phyloP scores from a whole-genome alignment of 2,329 filamentous ascomycete species.

The Coleophoma cylindrospora region DNA sequence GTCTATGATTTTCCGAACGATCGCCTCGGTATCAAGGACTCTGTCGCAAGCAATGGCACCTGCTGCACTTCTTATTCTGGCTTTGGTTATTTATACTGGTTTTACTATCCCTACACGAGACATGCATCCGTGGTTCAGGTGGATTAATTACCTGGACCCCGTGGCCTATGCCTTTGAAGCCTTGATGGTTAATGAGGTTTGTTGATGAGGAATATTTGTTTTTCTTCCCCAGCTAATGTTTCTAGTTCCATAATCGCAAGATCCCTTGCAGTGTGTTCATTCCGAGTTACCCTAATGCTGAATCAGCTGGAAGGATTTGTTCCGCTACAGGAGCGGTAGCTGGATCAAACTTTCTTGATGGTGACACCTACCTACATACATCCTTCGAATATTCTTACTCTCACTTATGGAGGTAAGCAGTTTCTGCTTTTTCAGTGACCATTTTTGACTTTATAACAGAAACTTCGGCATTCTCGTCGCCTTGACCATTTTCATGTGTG shows the following conservation, averaged over 20 bases:
- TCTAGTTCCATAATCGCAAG: conserved; percentile 47
- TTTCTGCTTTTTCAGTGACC: too few species aligned
- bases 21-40: conserved; percentile 71
- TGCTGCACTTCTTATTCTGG: conserved; percentile 60
- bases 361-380: conserved; percentile 51
- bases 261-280: conserved; percentile 20
- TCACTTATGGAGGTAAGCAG: conserved; percentile 55
- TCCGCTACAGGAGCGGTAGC: conserved; percentile 50
- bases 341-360: conserved; percentile 47
- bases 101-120: conserved; percentile 48
- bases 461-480: conserved; percentile 67
- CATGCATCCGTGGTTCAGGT: conserved; percentile 51
- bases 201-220: conserved; percentile 24
- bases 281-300: conserved; percentile 16
- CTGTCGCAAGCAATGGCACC: conserved; percentile 35
- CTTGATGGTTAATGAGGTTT: conserved; percentile 81
- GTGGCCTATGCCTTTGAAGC: conserved; percentile 63
- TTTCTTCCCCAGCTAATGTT: not conserved
- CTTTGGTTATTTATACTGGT: conserved; percentile 29
- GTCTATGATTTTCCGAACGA: conserved; percentile 82
- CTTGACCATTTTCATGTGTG: conserved; percentile 56
- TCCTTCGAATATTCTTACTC: conserved; percentile 51
- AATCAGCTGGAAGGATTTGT: conserved; percentile 38
- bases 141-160: conserved; percentile 67
- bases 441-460: conserved; percentile 2